Conservation (phyloP, 495 filamentous ascomycete genomes). For the Neurospora sp. region DNA sequence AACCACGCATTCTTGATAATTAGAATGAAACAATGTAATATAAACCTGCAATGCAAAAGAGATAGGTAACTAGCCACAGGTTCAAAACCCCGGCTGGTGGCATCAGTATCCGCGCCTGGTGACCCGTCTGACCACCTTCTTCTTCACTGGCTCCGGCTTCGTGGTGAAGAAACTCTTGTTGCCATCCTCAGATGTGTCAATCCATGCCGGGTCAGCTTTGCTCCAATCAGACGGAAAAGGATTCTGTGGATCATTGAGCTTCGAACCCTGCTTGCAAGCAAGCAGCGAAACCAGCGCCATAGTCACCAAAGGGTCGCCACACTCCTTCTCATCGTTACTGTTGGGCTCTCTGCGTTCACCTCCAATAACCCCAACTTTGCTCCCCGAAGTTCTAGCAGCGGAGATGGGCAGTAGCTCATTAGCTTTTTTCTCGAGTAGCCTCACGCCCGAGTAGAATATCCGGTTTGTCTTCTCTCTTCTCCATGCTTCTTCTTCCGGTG, state of each 20-base stretch:
- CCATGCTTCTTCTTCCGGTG: background rate
- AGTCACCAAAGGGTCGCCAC: slow-evolving; percentile 28
- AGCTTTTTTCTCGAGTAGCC: slow-evolving; percentile 15
- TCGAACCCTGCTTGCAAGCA: slow-evolving; percentile 12
- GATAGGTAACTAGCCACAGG: background rate
- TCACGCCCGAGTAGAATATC: slow-evolving; percentile 25
- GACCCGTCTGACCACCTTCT: slow-evolving; percentile 2
- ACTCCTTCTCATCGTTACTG: slow-evolving; percentile 19
- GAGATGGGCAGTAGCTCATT: background rate
- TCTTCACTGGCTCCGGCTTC: slow-evolving; percentile 8
- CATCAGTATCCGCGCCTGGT: slow-evolving; percentile 15
- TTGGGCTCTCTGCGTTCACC: slow-evolving; percentile 22
- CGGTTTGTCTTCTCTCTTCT: slow-evolving; percentile 9
- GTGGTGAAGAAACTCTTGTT: slow-evolving; percentile 24
- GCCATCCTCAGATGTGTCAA: slow-evolving; percentile 22
- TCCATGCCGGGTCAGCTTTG: slow-evolving; percentile 11
- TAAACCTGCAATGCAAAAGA: background rate
- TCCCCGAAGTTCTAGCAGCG: slow-evolving; percentile 3
- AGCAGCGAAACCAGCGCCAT: slow-evolving; percentile 27
- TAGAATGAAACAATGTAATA: background rate
- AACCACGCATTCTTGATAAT: background rate
- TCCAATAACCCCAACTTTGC: slow-evolving; percentile 20
- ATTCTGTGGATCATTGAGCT: background rate
- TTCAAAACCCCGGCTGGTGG: background rate
- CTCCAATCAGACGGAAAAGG: slow-evolving; percentile 9